Evolutionary conservation across 495 filamentous ascomycete genomes (phyloP), one percentile per base, ranked within the genome.

Genomic region (Neohortaea acidophila): DNA sequence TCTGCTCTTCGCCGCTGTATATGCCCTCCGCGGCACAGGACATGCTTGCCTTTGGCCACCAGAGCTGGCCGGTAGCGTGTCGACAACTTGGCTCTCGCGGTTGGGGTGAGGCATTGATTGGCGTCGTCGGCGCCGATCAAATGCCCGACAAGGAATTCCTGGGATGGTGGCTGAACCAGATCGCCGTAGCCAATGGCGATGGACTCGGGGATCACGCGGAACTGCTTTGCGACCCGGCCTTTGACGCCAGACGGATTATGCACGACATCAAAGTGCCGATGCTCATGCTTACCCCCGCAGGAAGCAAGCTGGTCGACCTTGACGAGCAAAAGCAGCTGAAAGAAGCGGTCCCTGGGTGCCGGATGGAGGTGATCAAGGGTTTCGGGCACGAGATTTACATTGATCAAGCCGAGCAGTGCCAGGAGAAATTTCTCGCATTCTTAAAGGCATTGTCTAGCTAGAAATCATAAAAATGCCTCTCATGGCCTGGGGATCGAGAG

Each of bases 401-500:
- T n/a, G 48, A 51, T 2, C 18, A 34, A 22, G 30, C 48, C 0
- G 47, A 51, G 26, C 33, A 41, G 22, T 53, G 47, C 25, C 51
- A 53, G 30, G 29, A 15, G 14, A 42, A 30, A 15, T 50, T 47
- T 34, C 32, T 53, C 2, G 41, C 36, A 19, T 33, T 33, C 17
- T 14, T 33, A 15, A 18, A 33, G 24, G 24, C 24, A n/a, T n/a
- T n/a, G n/a, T n/a, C n/a, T n/a, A n/a, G n/a, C n/a, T n/a, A n/a
- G n/a, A n/a, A n/a, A 54, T 36, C 53, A 56, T 56, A 38, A 56
- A 56, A 15, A 56, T 56, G 46, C 87, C 79, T 44, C 83, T 83
- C 36, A 87, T 58, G 4, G 81, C 79, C 48, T 72, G 70, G 24
- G 66, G 62, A 54, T 87, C 77, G 58, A 79, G 63, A 29, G 76